phyloP scores from a whole-genome alignment of 495 filamentous ascomycete genomes.

The Letharia lupina region DNA sequence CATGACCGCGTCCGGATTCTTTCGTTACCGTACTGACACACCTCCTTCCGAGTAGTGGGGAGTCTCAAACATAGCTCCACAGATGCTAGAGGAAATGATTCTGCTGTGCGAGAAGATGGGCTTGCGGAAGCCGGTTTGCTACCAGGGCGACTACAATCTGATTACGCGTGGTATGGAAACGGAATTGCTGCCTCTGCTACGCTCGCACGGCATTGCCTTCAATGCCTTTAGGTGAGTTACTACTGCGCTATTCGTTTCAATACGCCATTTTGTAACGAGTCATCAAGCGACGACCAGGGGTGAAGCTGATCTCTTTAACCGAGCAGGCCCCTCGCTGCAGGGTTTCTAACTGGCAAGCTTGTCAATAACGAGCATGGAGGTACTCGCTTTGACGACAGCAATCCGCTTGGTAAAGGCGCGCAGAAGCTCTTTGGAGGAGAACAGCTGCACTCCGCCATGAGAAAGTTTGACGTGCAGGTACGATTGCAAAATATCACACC shows the following conservation, averaged over 20 bases:
- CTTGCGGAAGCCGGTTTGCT: slow-evolving; percentile 34
- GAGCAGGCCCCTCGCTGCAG: slow-evolving; percentile 40
- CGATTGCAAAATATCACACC: slow-evolving; percentile 23
- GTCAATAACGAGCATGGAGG: slow-evolving; percentile 26
- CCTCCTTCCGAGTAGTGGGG: no score
- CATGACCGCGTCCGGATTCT: background rate
- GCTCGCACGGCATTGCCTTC: slow-evolving; percentile 44
- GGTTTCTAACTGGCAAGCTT: slow-evolving; percentile 40
- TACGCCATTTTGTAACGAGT: no score
- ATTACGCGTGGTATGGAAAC: slow-evolving; percentile 35
- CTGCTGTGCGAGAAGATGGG: slow-evolving; percentile 33
- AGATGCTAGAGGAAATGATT: slow-evolving; percentile 31
- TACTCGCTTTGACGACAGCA: slow-evolving; percentile 26
- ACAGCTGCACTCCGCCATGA: slow-evolving; percentile 25
- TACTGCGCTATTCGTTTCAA: background rate
- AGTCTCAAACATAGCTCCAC: slow-evolving; percentile 34
- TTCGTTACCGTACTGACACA: no score
- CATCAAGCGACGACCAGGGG: background rate
- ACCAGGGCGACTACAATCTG: slow-evolving; percentile 40
- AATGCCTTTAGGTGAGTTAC: slow-evolving; percentile 34
- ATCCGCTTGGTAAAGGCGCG: slow-evolving; percentile 17
- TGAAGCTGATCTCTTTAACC: slow-evolving; percentile 7
- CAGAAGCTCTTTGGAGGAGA: slow-evolving; percentile 25
- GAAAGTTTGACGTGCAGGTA: slow-evolving; percentile 16
- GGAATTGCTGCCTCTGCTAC: slow-evolving; percentile 44